Conservation (phyloP, 345 rosid species). For the Mangifera indica region DNA sequence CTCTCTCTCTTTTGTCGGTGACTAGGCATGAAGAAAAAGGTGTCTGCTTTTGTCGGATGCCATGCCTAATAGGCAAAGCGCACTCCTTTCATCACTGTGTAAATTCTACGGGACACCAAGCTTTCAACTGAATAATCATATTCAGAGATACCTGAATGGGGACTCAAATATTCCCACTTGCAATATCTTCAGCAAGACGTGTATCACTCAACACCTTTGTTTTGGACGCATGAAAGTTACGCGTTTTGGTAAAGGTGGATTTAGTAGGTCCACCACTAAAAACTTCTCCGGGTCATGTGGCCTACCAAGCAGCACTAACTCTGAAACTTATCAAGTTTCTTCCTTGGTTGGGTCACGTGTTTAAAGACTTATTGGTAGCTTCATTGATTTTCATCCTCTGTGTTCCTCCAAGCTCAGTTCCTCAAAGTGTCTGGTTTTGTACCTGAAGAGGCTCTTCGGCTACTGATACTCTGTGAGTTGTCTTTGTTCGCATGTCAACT, state of each 20-base stretch:
- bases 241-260: neutral
- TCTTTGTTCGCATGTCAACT: neutral
- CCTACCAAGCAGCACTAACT: neutral
- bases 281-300: neutral
- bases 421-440: slow-evolving; percentile 5
- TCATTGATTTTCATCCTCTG: neutral
- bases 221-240: no score
- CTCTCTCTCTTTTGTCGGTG: no score
- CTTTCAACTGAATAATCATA: neutral
- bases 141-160: neutral
- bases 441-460: neutral
- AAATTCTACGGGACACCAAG: neutral
- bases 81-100: neutral
- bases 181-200: neutral
- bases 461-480: slow-evolving; percentile 1
- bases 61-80: neutral
- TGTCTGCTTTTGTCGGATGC: neutral
- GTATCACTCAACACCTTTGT: neutral
- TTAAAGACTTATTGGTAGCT: neutral
- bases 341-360: neutral
- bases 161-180: neutral
- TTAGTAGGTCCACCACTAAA: neutral
- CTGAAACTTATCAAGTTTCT: neutral
- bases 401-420: slow-evolving; percentile 14
- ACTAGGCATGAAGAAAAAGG: no score